Conservation (phyloP, 495 filamentous ascomycete genomes). For the Poronia punctata region DNA sequence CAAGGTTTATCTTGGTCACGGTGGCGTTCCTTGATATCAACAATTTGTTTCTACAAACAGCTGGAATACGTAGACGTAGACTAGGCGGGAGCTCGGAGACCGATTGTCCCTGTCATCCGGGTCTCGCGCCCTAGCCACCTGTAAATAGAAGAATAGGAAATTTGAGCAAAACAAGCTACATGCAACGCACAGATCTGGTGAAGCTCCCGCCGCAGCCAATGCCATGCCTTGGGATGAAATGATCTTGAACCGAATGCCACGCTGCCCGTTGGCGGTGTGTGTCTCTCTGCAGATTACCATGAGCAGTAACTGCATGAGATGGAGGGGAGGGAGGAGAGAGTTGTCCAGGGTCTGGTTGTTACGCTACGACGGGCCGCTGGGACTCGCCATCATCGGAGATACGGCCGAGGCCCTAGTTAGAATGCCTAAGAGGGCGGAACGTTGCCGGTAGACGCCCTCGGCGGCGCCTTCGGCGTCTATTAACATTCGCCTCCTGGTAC, state of each 20-base stretch:
- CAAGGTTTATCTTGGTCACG: too few relatives aligned
- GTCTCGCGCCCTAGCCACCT: neutral
- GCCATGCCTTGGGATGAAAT: neutral
- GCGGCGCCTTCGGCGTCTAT: too few relatives aligned
- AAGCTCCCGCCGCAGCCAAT: neutral
- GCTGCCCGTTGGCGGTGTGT: neutral
- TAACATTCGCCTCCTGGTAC: too few relatives aligned
- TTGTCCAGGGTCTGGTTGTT: conserved; percentile 1
- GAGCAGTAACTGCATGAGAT: neutral
- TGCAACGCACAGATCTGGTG: conserved; percentile 1
- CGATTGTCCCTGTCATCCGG: conserved; percentile 3
- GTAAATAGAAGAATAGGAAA: neutral
- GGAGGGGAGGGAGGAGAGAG: neutral
- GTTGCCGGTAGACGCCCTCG: too few relatives aligned
- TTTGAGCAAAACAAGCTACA: conserved; percentile 1
- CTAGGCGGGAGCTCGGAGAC: too few relatives aligned
- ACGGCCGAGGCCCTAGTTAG: conserved; percentile 1
- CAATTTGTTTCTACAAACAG: too few relatives aligned
- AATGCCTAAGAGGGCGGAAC: neutral
- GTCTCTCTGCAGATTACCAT: conserved; percentile 1
- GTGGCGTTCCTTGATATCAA: too few relatives aligned
- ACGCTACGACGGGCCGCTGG: conserved; percentile 4
- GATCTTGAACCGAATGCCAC: neutral
- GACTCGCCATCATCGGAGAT: neutral
- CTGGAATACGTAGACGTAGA: too few relatives aligned